Base-by-base conservation (phyloP, 1,284 basidiomycete species). In the Pyrrhoderma lamaoense region DNA sequence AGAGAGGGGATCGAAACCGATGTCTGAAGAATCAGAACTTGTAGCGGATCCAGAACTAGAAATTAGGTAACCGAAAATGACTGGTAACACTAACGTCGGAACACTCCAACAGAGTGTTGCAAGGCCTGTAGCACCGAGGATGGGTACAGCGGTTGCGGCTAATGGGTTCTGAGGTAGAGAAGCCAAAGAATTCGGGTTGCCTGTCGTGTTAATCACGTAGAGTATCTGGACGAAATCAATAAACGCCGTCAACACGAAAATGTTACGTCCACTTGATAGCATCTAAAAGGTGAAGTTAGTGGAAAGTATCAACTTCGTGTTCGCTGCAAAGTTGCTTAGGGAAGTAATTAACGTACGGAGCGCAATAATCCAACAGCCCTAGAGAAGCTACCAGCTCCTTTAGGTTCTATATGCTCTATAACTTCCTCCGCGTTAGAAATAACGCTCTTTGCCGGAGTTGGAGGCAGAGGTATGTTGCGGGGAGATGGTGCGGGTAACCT, bases 11-110 rank as follows among this genome's bases (percentile, higher is more conserved):
- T 84, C 81, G 47, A 81, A 70, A 8, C 7, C 5, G 38, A 22
- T 8, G n/a, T 8, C 8, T 16, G 38, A 40, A 14, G 38, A 14
- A 14, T 22, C 21, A 5, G 38, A 7, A 7, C 7, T 8, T 16
- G 38, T n/a, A 31, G 7, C 27, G 11, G 27, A 31, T 31, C 27
- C 27, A 3, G 61, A 38, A 66, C 84, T 84, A 4, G 80, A 80
- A 56, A 84, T 73, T 34, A 84, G 56, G 37, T 69, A 71, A 1
- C 80, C 81, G 25, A 76, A 59, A 19, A 82, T 53, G 16, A 67
- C 62, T 18, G 81, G 81, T n/a, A 80, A 56, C 39, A 83, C 51
- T 36, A 84, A 52, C 11, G 79, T 70, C 2, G 80, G 81, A 44
- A 80, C 59, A 27, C 69, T 67, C 82, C 81, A 84, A 38, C 45